phyloP scores from a whole-genome alignment of 139 green algal species.

The Volvox reticuliferus region DNA sequence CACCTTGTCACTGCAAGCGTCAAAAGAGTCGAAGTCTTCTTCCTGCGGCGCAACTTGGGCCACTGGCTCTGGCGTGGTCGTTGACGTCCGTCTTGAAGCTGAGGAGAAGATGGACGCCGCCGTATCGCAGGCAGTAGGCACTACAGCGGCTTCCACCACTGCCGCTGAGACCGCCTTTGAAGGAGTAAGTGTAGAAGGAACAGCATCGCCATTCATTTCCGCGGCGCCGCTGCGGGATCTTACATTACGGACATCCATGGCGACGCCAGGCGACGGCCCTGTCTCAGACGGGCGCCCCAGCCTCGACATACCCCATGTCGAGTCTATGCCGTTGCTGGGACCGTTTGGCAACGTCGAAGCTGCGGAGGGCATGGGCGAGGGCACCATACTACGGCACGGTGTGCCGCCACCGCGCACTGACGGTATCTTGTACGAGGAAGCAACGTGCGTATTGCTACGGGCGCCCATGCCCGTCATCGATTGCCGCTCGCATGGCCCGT shows the following conservation, averaged over 20 bases:
- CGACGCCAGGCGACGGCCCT: background rate
- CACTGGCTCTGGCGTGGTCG: background rate
- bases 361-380: background rate
- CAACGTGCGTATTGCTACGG: background rate
- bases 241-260: background rate
- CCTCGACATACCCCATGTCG: background rate
- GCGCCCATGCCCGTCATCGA: background rate
- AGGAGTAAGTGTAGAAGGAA: background rate
- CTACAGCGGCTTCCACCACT: background rate
- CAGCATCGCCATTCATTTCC: background rate
- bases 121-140: background rate
- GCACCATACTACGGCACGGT: background rate
- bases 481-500: background rate
- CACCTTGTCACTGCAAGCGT: background rate
- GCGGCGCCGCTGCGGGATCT: background rate
- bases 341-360: background rate
- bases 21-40: conserved; percentile 30
- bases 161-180: background rate
- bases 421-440: background rate
- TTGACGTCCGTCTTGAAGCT: background rate
- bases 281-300: background rate
- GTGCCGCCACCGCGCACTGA: background rate
- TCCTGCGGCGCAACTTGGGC: background rate
- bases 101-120: background rate
- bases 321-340: background rate